A percentile compares a stretch with the other conserved stretches of the same genome.
phyloP scores from a whole-genome alignment of 257 asterid genomes.

The Gentiana macrophylla region DNA sequence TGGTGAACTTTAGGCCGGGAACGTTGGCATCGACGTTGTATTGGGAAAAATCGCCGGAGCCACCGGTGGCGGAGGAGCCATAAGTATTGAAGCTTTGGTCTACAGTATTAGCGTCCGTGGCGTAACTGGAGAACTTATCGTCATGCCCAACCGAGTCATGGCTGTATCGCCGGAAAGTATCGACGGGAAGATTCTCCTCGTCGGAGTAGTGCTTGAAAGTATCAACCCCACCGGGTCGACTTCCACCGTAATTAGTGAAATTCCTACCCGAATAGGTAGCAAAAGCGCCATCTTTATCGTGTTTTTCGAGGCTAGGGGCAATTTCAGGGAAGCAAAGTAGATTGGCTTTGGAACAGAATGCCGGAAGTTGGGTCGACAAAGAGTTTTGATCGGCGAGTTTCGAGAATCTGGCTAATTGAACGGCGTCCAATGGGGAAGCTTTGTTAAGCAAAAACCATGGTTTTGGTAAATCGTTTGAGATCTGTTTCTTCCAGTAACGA shows the following conservation, averaged over 20 bases:
- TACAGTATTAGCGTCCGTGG: constrained; percentile 1
- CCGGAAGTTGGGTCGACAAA: constrained; percentile 45
- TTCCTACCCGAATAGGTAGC: constrained; percentile 16
- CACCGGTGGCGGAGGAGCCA: constrained; percentile 5
- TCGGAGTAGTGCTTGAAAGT: constrained; percentile 8
- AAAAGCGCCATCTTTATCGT: constrained; percentile 34
- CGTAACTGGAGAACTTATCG: constrained; percentile 10
- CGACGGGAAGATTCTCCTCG: constrained; percentile 4
- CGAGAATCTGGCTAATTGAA: constrained; percentile 16
- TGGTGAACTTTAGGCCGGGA: constrained; percentile 46
- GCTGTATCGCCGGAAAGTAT: constrained; percentile 11
- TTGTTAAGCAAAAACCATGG: constrained; percentile 29
- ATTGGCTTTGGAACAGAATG: constrained; percentile 53
- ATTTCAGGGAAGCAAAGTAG: constrained; percentile 57
- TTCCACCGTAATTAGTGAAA: constrained; percentile 9
- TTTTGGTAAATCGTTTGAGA: constrained; percentile 41
- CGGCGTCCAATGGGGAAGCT: constrained; percentile 22
- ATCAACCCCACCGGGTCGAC: constrained; percentile 2
- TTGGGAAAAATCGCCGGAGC: constrained; percentile 35
- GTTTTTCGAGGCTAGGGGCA: constrained; percentile 43
- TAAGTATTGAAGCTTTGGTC: constrained; percentile 11
- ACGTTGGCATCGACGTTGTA: constrained; percentile 31
- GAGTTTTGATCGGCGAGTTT: constrained; percentile 47
- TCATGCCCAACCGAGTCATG: constrained; percentile 6
- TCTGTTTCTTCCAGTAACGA: constrained; percentile 56